Percentiles rank a stretch among this genome's conserved stretches.
phyloP scores from a whole-genome alignment of 2,329 filamentous ascomycete species.

The Spiromastix sp. region DNA sequence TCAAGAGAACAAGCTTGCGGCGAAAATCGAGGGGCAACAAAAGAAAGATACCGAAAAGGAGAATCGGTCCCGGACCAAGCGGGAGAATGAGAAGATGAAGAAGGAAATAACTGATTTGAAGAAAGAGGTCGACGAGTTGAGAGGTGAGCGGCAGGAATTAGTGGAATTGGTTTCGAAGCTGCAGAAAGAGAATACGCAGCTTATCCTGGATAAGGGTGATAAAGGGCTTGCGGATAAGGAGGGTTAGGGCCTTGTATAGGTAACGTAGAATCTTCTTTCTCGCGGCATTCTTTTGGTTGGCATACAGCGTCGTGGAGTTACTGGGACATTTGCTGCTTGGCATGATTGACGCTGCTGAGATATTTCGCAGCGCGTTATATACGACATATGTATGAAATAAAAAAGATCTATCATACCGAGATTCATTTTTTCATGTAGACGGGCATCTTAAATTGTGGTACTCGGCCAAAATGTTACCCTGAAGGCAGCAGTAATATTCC shows the following conservation, averaged over 20 bases:
- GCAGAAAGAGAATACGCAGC: slow-evolving; percentile 47
- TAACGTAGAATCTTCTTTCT: background rate
- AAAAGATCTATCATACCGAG: too few species aligned
- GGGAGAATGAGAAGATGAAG: slow-evolving; percentile 37
- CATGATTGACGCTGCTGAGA: too few species aligned
- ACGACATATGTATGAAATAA: too few species aligned
- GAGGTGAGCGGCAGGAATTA: slow-evolving; percentile 41
- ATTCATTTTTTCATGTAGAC: too few species aligned
- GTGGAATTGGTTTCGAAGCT: slow-evolving; percentile 42
- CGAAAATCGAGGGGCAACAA: slow-evolving; percentile 28
- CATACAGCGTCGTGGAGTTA: too few species aligned
- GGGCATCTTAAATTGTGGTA: too few species aligned
- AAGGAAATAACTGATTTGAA: slow-evolving; percentile 37
- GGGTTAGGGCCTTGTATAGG: background rate
- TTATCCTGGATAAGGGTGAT: slow-evolving; percentile 19
- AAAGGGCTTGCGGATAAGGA: background rate
- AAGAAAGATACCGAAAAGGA: slow-evolving; percentile 32
- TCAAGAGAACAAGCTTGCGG: slow-evolving; percentile 29
- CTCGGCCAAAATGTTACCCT: too few species aligned
- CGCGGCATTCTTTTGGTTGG: too few species aligned
- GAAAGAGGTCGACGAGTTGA: slow-evolving; percentile 38
- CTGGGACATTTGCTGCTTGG: too few species aligned
- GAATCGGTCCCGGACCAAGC: slow-evolving; percentile 31
- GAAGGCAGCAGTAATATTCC: too few species aligned
- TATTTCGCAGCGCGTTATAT: too few species aligned